These are phyloP conservation scores for Cadophora gregata DNA, from an alignment of 2,329 filamentous ascomycete genomes.

Conservation along the genomic window DNA sequence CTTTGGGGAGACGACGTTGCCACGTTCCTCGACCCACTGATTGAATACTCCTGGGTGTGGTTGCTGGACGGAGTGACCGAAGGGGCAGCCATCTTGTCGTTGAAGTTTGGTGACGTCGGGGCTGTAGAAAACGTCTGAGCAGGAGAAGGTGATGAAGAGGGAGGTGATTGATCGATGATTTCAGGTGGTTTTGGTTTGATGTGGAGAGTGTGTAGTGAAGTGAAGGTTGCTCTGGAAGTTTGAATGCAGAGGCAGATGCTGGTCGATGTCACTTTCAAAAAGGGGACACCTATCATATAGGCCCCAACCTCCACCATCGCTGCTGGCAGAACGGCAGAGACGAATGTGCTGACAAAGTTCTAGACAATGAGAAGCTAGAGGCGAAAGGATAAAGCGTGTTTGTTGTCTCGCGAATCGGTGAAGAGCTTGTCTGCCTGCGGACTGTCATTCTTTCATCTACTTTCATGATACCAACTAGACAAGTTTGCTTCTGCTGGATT, in stretches of 20 bases:
- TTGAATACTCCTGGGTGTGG: too few species aligned
- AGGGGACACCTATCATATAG: slow-evolving; percentile 21
- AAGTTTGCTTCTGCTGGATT: background rate
- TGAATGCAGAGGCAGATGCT: slow-evolving; percentile 18
- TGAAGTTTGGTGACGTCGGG: slow-evolving; percentile 1
- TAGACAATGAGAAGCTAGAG: background rate
- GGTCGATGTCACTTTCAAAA: slow-evolving; percentile 17
- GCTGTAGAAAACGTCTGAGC: background rate
- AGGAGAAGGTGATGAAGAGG: background rate
- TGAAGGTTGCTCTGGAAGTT: slow-evolving; percentile 5
- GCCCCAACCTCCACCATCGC: background rate
- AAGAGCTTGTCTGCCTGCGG: background rate
- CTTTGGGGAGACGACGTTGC: too few species aligned
- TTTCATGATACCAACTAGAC: background rate
- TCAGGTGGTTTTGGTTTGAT: background rate
- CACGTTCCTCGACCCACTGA: background rate
- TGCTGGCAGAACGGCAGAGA: background rate
- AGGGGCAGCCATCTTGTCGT: background rate
- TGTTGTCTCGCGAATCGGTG: background rate
- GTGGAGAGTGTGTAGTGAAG: slow-evolving; percentile 10
- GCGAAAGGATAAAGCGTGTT: slow-evolving; percentile 4
- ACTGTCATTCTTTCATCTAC: slow-evolving; percentile 3
- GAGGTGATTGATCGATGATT: slow-evolving; percentile 2
- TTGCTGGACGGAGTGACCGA: background rate
- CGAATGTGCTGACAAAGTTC: background rate